phyloP scores from a whole-genome alignment of 768 basidiomycete genomes.

The Atractiella rhizophila region DNA sequence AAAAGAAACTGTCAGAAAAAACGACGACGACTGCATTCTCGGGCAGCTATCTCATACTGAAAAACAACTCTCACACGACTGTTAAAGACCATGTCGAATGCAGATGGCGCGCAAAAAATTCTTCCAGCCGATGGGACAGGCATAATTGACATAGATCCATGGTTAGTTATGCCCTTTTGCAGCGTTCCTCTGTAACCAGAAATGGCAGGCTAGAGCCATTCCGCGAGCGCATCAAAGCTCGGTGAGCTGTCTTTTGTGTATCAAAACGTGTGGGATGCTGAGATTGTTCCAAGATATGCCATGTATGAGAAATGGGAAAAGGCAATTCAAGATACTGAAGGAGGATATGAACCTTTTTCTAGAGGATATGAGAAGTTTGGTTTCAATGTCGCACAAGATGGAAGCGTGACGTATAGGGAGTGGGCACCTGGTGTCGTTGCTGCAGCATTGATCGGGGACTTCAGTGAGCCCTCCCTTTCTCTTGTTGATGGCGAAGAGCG shows the following conservation, averaged over 20 bases:
- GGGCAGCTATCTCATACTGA: no score
- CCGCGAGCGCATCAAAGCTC: background rate
- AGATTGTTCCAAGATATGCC: slow-evolving; percentile 14
- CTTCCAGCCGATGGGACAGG: no score
- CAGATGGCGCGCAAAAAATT: no score
- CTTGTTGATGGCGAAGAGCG: background rate
- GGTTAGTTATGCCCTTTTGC: no score
- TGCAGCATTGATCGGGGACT: slow-evolving; percentile 75
- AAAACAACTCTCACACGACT: no score
- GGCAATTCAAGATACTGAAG: slow-evolving; percentile 21
- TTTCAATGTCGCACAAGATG: slow-evolving; percentile 40
- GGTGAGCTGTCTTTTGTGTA: background rate
- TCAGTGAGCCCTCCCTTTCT: slow-evolving; percentile 40
- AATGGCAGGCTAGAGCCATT: background rate
- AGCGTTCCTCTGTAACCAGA: no score
- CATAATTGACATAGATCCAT: no score
- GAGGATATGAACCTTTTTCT: slow-evolving; percentile 55
- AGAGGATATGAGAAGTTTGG: slow-evolving; percentile 54
- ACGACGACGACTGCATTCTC: no score
- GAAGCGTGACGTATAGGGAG: slow-evolving; percentile 59
- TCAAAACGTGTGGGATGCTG: background rate
- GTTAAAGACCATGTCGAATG: no score
- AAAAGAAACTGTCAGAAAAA: no score
- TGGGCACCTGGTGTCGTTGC: slow-evolving; percentile 81
- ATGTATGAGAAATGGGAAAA: slow-evolving; percentile 18